Evolutionary conservation across 78 protist genomes (phyloP).

Genomic region (Mantamonas sphyraenae): DNA sequence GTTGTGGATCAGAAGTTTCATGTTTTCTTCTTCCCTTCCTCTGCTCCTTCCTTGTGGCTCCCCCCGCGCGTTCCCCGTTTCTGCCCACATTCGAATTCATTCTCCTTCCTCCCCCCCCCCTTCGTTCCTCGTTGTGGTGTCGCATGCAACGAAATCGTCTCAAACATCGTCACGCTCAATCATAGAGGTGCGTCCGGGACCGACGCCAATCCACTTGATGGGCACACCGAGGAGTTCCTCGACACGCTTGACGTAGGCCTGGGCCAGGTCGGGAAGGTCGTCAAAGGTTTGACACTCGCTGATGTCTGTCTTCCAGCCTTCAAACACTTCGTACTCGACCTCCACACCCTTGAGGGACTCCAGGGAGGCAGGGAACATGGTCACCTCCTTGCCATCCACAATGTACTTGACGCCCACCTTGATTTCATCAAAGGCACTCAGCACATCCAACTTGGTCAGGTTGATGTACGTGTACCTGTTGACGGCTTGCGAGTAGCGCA

Average conservation of each 20-base stretch:
- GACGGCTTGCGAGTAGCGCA: background rate
- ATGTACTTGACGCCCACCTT: slow-evolving; percentile 69
- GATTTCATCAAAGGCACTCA: slow-evolving; percentile 48
- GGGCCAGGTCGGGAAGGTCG: slow-evolving; percentile 61
- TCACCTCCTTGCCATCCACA: slow-evolving; percentile 9
- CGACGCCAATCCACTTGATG: slow-evolving; percentile 40
- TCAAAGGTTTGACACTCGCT: slow-evolving; percentile 28
- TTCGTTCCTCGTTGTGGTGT: too few species aligned
- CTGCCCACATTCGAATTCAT: too few species aligned
- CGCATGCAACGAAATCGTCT: too few species aligned
- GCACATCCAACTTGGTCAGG: slow-evolving; percentile 82
- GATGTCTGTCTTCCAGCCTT: slow-evolving; percentile 71
- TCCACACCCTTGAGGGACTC: slow-evolving; percentile 41
- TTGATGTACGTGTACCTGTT: slow-evolving; percentile 29
- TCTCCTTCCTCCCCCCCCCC: too few species aligned
- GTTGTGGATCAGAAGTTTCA: too few species aligned
- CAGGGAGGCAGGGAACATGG: slow-evolving; percentile 1
- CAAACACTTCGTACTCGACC: slow-evolving; percentile 63
- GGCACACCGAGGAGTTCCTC: slow-evolving; percentile 44
- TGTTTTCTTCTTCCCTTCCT: too few species aligned
- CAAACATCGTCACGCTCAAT: too few species aligned
- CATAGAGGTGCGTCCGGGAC: slow-evolving; percentile 34
- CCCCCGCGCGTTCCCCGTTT: too few species aligned
- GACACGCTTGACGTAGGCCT: slow-evolving; percentile 41
- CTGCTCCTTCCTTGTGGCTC: too few species aligned